Conservation (phyloP, 164 flowering plant species). For the Litsea cubeba region DNA sequence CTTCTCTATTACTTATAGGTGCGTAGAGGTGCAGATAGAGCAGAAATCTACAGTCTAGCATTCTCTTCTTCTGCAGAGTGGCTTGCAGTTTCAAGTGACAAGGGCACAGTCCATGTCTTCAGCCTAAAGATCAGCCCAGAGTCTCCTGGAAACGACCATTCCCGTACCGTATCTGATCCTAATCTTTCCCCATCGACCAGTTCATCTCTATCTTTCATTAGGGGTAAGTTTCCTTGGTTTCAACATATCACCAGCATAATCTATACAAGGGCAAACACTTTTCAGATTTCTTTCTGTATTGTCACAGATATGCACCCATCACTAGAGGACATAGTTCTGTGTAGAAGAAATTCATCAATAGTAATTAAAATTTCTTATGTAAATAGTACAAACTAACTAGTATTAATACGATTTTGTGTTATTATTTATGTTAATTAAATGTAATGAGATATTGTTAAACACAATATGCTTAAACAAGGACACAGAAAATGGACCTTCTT, state of each 20-base stretch:
- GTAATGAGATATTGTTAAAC: too few species aligned
- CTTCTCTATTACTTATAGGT: conserved; percentile 38
- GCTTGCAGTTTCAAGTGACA: conserved; percentile 96
- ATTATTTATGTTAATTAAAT: too few species aligned
- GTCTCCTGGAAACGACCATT: conserved; percentile 33
- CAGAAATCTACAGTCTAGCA: conserved; percentile 89
- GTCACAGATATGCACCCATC: too few species aligned
- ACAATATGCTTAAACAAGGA: too few species aligned
- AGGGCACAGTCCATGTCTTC: conserved; percentile 95
- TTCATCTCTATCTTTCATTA: conserved; percentile 48
- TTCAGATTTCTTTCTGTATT: too few species aligned
- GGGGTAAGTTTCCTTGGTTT: conserved; percentile 40
- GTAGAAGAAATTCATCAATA: too few species aligned
- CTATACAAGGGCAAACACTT: background rate
- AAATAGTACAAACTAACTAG: too few species aligned
- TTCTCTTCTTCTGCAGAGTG: conserved; percentile 81
- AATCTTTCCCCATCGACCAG: conserved; percentile 33
- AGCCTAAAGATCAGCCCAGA: conserved; percentile 62
- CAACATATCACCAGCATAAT: background rate
- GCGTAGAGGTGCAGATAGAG: conserved; percentile 95
- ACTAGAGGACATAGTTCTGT: too few species aligned
- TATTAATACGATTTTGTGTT: too few species aligned
- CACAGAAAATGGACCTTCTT: too few species aligned
- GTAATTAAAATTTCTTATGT: too few species aligned
- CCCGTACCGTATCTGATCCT: conserved; percentile 28